A percentile compares a stretch with the other conserved stretches of the same genome.
Conservation (phyloP, 164 flowering plant species). For the Stephania yunnanensis region DNA sequence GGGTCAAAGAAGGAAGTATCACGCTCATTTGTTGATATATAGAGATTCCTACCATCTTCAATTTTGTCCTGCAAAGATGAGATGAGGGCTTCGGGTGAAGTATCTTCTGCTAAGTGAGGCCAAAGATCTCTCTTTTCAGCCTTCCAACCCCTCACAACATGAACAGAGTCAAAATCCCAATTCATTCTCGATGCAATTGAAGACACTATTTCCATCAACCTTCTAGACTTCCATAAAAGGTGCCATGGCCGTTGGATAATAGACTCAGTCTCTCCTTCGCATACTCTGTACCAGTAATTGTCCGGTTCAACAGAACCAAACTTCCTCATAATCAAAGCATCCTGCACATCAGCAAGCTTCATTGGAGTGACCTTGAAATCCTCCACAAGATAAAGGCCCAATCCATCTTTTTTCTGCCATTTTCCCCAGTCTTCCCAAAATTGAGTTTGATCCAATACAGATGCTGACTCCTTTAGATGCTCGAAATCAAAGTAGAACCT, state of each 20-base stretch:
- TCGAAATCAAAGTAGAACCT: constrained; percentile 90
- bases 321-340: constrained; percentile 77
- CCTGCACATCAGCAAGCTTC: constrained; percentile 57
- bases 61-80: constrained; percentile 60
- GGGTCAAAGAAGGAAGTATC: constrained; percentile 72
- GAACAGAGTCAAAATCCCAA: constrained; percentile 83
- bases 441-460: constrained; percentile 68
- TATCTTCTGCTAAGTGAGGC: constrained; percentile 38
- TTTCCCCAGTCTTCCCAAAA: constrained; percentile 78
- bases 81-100: constrained; percentile 68
- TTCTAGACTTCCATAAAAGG: constrained; percentile 69
- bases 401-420: constrained; percentile 59
- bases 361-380: constrained; percentile 70
- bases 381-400: constrained; percentile 66
- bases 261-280: constrained; percentile 88
- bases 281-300: constrained; percentile 93
- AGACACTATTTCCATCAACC: constrained; percentile 33
- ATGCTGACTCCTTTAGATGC: constrained; percentile 77
- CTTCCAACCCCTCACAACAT: constrained; percentile 81
- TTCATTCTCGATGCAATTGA: constrained; percentile 22
- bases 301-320: constrained; percentile 70
- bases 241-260: constrained; percentile 89
- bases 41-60: constrained; percentile 73
- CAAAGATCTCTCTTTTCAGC: constrained; percentile 40
- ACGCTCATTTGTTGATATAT: constrained; percentile 70